phyloP scores from a whole-genome alignment of 108 stramenopile genomes.

The Pseudonitzschia pungens region DNA sequence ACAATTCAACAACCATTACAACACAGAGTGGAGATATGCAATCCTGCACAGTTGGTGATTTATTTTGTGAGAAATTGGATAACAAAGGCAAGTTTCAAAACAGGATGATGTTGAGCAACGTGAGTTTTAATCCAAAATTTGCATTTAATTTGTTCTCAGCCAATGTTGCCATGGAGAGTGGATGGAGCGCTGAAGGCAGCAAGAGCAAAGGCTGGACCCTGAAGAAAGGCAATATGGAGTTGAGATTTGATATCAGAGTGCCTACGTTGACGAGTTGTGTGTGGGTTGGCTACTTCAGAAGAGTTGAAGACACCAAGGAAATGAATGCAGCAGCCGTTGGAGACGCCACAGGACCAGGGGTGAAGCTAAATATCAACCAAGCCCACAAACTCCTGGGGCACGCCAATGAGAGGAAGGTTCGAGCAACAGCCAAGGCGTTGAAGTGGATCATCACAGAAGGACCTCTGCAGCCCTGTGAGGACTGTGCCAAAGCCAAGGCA shows the following conservation, averaged over 20 bases:
- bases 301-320: not conserved
- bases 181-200: not conserved
- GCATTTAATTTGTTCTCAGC: not conserved
- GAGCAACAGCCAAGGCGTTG: not conserved
- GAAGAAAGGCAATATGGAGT: not conserved
- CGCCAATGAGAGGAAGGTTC: not conserved
- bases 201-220: not conserved
- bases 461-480: not conserved
- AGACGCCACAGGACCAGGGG: not conserved
- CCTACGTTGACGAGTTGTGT: not conserved
- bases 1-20: not conserved
- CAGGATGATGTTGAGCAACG: not conserved
- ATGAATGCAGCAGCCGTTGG: not conserved
- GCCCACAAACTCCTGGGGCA: not conserved
- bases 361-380: not conserved
- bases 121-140: not conserved
- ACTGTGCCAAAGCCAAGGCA: constrained; percentile 5
- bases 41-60: not conserved
- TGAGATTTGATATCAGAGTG: not conserved
- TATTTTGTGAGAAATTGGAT: not conserved
- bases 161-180: not conserved
- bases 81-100: not conserved
- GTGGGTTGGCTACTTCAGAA: not conserved
- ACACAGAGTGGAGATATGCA: not conserved
- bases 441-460: not conserved